These are phyloP conservation scores for Ceratobasidium sp. DNA, from an alignment of 1,284 basidiomycete genomes.

Conservation along the genomic window DNA sequence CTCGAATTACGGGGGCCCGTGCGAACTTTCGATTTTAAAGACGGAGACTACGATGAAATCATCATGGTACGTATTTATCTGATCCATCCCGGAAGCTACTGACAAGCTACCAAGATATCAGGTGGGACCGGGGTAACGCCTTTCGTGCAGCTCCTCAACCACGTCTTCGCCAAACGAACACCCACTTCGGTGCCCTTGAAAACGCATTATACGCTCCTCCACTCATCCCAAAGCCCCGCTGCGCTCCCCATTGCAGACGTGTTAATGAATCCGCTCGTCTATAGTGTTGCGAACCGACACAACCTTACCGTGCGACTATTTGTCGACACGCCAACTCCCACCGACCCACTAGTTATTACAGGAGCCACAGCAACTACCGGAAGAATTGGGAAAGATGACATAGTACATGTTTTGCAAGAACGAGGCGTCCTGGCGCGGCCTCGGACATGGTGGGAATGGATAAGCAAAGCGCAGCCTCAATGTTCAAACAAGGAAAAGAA, in stretches of 20 bases:
- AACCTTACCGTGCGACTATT: constrained; percentile 41
- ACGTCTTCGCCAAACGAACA: constrained; percentile 40
- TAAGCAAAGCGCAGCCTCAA: constrained; percentile 22
- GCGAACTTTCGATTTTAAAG: constrained; percentile 73
- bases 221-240: constrained; percentile 41
- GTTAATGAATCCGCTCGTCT: constrained; percentile 40
- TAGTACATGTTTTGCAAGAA: constrained; percentile 40
- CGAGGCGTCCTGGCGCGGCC: constrained; percentile 28
- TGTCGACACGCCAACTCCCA: constrained; percentile 41
- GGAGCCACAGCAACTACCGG: constrained; percentile 8
- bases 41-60: constrained; percentile 72
- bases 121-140: constrained; percentile 59
- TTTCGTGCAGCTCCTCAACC: constrained; percentile 47
- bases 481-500: constrained; percentile 42
- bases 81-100: neutral
- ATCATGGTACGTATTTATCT: constrained; percentile 68
- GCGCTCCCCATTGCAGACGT: constrained; percentile 42
- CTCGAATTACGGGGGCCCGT: constrained; percentile 83
- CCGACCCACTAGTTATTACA: neutral
- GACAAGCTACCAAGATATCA: constrained; percentile 45
- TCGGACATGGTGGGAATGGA: constrained; percentile 43
- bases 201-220: constrained; percentile 45
- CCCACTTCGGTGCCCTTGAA: constrained; percentile 25
- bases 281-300: constrained; percentile 38
- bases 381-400: constrained; percentile 41